Percentiles rank a stretch among this genome's conserved stretches.
These are phyloP conservation scores for Phellopilus nigrolimitatus DNA, from an alignment of 1,284 basidiomycete species.

Conservation along the genomic window DNA sequence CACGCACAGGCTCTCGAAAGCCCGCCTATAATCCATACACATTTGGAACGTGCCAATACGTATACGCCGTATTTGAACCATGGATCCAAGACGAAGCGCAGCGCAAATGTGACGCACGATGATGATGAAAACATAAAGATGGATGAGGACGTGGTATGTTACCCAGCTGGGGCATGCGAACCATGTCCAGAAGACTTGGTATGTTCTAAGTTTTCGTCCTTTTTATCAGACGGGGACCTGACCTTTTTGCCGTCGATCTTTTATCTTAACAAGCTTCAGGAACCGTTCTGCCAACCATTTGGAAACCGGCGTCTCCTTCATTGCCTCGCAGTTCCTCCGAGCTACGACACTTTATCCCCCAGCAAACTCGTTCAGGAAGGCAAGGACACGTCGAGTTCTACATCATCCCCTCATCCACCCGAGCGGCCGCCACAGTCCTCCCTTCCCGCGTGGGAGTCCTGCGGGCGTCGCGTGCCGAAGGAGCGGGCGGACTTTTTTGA, in stretches of 20 bases:
- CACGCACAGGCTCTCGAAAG: background rate
- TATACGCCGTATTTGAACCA: background rate
- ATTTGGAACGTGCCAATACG: background rate
- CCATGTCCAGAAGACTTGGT: constrained; percentile 79
- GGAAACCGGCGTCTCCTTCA: constrained; percentile 85
- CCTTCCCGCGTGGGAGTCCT: constrained; percentile 79
- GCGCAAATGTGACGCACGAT: background rate
- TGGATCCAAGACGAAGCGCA: background rate
- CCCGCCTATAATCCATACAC: background rate
- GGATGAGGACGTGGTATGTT: constrained; percentile 44
- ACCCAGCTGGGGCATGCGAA: constrained; percentile 77
- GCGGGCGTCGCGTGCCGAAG: constrained; percentile 72
- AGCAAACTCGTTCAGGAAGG: constrained; percentile 19
- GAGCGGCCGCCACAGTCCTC: constrained; percentile 50
- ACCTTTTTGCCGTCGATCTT: constrained; percentile 3
- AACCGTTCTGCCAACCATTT: constrained; percentile 89
- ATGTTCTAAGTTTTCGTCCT: constrained; percentile 30
- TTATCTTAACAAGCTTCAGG: constrained; percentile 66
- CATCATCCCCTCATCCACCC: constrained; percentile 28
- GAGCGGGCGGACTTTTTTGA: constrained; percentile 86
- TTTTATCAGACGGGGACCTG: background rate
- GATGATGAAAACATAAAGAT: background rate
- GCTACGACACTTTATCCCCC: constrained; percentile 17
- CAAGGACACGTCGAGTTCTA: constrained; percentile 23
- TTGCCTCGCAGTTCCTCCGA: constrained; percentile 40